A percentile compares a stretch with the other conserved stretches of the same genome.
phyloP scores from a whole-genome alignment of 2,329 filamentous ascomycete genomes.

The Nectriaceae sp. region DNA sequence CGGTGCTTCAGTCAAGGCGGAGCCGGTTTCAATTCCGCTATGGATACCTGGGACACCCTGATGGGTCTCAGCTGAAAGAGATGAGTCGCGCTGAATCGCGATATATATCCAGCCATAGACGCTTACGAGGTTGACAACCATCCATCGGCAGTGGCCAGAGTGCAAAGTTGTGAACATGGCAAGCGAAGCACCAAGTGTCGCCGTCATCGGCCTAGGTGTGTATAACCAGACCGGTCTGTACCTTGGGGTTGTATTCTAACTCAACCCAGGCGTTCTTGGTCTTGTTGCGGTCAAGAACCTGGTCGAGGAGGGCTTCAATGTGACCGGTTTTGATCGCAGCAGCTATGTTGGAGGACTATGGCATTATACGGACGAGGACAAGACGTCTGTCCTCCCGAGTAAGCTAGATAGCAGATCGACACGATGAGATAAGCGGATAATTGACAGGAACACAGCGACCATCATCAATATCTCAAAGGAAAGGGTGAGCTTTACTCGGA shows the following conservation, averaged over 20 bases:
- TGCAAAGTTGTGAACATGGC: conserved; percentile 8
- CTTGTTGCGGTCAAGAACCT: conserved; percentile 43
- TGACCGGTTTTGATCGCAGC: conserved; percentile 44
- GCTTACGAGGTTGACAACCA: background rate
- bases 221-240: background rate
- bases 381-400: conserved; percentile 40
- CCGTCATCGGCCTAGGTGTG: conserved; percentile 33
- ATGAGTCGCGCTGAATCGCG: too few species aligned
- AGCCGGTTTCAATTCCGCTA: conserved; percentile 1
- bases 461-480: conserved; percentile 36
- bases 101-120: too few species aligned
- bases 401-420: conserved; percentile 6
- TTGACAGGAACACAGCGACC: conserved; percentile 23
- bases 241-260: background rate
- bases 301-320: conserved; percentile 45
- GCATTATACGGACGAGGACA: conserved; percentile 41
- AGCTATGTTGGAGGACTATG: conserved; percentile 44
- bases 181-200: conserved; percentile 20
- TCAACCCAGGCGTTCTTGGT: conserved; percentile 33
- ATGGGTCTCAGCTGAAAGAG: background rate
- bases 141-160: conserved; percentile 1
- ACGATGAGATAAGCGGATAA: background rate
- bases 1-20: too few species aligned
- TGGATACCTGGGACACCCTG: background rate
- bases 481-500: conserved; percentile 17